Base-by-base conservation (phyloP, 345 rosid species). In the Corchorus capsularis region DNA sequence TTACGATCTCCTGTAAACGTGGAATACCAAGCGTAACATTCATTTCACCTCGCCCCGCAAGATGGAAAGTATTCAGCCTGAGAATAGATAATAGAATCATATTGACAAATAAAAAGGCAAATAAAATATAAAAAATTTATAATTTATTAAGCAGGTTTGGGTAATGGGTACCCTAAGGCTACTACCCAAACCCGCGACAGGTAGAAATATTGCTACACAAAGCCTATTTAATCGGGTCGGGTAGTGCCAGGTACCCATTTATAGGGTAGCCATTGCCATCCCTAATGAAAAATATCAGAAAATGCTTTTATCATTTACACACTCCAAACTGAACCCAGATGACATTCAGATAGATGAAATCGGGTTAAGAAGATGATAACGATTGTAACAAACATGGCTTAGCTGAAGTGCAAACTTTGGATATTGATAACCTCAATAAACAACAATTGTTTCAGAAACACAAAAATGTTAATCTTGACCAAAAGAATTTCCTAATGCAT, bases 31-130 rank as follows among this genome's bases (percentile, higher is more conserved):
- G 96, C 32, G 98, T 93, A 73, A 96, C 99, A 83, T 96, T 93
- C 98, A 92, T 92, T 86, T 93, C 99, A 83, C 99, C 99, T 78
- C 99, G 86, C 54, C 99, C 99, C 77, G 99, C 99, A 80, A 93
- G 97, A 91, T 96, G 99, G 87, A 96, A 96, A 76, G 99, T 96
- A 78, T 96, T 93, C 83, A 96, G 77, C 84, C 99, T 96, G 90
- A 69, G 65, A 80, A 71, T 63, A 66, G 49, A 32, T 34, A 75
- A 43, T 76, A 34, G 46, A 50, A 73, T 45, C 19, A 70, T 49
- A 5, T 65, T 8, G 15, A 17, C 27, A 11, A 35, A 13, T 22
- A 77, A 61, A 43, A 55, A 11, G 47, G 71, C 32, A 8, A 69
- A 54, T 27, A 27, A 27, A 27, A 27, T 27, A 27, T 27, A 0